A percentile compares a stretch with the other conserved stretches of the same genome.
phyloP scores from a whole-genome alignment of 352 stramenopile genomes.

The Sclerospora graminicola region DNA sequence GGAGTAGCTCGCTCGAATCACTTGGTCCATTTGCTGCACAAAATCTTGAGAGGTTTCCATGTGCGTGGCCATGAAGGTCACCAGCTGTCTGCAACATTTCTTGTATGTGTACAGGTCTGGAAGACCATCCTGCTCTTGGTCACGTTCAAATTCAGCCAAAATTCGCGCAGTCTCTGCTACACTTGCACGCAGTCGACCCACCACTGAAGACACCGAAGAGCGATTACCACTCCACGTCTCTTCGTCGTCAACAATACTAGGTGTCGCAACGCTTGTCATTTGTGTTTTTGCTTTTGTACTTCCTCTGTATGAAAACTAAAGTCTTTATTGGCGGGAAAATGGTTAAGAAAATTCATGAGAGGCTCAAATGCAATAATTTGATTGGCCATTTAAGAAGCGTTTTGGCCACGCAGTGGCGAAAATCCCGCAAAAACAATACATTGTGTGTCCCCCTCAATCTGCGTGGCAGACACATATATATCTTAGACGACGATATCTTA shows the following conservation, averaged over 20 bases:
- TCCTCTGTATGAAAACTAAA: too few species aligned
- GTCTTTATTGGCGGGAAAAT: too few species aligned
- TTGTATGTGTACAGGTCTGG: slow-evolving; percentile 28
- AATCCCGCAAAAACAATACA: too few species aligned
- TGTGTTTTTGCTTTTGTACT: too few species aligned
- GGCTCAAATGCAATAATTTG: too few species aligned
- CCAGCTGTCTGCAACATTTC: slow-evolving; percentile 35
- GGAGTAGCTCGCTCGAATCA: slow-evolving; percentile 46
- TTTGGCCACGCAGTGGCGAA: too few species aligned
- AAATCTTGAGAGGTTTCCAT: slow-evolving; percentile 50
- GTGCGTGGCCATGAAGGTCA: slow-evolving; percentile 35
- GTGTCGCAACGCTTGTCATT: neutral
- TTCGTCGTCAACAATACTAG: neutral
- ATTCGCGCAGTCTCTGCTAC: slow-evolving; percentile 8
- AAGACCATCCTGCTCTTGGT: slow-evolving; percentile 1
- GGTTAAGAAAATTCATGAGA: too few species aligned
- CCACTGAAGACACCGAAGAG: slow-evolving; percentile 1
- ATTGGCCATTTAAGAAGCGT: too few species aligned
- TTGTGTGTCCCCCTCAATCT: too few species aligned
- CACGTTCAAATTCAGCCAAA: slow-evolving; percentile 7
- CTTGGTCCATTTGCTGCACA: slow-evolving; percentile 43
- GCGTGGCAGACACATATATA: too few species aligned
- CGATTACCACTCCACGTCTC: neutral
- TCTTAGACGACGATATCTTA: too few species aligned
- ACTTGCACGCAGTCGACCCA: slow-evolving; percentile 4